Evolutionary conservation across 805 yeast species (phyloP), one percentile per base, ranked within the genome.

Genomic region (Suhomyces kilbournensis): DNA sequence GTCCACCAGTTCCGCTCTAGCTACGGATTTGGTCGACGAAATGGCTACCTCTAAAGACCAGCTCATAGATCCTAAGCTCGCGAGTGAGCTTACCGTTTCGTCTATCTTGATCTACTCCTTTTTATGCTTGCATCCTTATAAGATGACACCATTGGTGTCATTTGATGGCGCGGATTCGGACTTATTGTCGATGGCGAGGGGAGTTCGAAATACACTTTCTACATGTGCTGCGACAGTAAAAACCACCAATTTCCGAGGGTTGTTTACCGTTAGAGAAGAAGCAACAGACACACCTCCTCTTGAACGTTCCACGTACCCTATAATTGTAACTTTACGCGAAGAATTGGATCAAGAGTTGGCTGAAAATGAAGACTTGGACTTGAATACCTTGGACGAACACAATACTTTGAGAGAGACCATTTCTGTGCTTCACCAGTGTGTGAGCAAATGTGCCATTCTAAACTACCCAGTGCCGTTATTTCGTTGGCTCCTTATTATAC

Each of bases 391-490:
- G 17, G 10, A 17, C 7, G 48, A 43, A 7, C 30, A 26, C 35
- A 42, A 53, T 15, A 44, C 39, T 9, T 43, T 56, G 23, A 28
- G 34, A 12, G 43, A 25, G 2, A 46, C 52, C 14, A 25, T 67
- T 12, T 46, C 47, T 7, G 10, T 49, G 4, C 56, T 65, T 23
- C 61, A 63, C 8, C 38, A 30, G 23, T 49, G 58, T 20, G 47
- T 63, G 32, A 39, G 46, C 34, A 47, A 52, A 15, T 53, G 63
- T 17, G 55, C 60, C 2, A 42, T 42, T 20, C 49, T 46, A 20
- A 60, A 65, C 49, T 63, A 61, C 47, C 74, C 74, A 2, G 54
- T 70, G 10, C 77, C 76, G 6, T 44, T 71, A 6, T 70, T 60
- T 53, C 55, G 65, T 49, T 68, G 71, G 63, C 44, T 67, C 7